Conservation (phyloP, 2,329 filamentous ascomycete genomes). For the Paecilomyces niveus region DNA sequence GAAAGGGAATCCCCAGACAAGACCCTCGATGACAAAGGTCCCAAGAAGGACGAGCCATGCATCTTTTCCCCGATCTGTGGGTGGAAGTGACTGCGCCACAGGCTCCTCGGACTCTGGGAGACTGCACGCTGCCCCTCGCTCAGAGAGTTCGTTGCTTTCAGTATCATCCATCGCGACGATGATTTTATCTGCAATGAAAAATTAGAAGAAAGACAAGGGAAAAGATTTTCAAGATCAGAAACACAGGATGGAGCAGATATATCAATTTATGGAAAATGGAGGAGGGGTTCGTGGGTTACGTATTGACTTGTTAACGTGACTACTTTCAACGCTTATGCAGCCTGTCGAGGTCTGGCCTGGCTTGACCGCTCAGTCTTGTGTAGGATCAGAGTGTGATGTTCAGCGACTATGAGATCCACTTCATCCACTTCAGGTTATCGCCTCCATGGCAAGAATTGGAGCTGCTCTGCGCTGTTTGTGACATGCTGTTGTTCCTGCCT, state of each 20-base stretch:
- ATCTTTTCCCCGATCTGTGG: conserved; percentile 24
- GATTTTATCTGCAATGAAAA: neutral
- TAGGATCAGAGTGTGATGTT: neutral
- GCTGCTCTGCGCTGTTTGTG: neutral
- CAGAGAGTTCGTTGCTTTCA: neutral
- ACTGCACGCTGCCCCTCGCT: neutral
- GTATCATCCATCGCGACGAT: neutral
- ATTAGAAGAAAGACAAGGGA: neutral
- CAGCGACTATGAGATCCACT: neutral
- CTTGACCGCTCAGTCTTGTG: neutral
- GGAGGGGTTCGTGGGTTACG: neutral
- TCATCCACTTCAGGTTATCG: neutral
- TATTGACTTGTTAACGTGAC: neutral
- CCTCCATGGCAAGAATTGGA: neutral
- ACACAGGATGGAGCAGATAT: neutral
- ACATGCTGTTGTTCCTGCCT: neutral
- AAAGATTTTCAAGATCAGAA: neutral
- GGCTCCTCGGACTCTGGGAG: neutral
- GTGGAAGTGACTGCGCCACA: conserved; percentile 11
- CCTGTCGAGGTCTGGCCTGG: neutral
- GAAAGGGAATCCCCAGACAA: conserved; percentile 39
- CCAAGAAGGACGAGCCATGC: conserved; percentile 40
- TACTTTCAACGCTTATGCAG: neutral
- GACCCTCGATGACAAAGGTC: conserved; percentile 44
- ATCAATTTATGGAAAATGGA: neutral